phyloP scores from a whole-genome alignment of 2,329 filamentous ascomycete genomes.

The Pyricularia sp. region DNA sequence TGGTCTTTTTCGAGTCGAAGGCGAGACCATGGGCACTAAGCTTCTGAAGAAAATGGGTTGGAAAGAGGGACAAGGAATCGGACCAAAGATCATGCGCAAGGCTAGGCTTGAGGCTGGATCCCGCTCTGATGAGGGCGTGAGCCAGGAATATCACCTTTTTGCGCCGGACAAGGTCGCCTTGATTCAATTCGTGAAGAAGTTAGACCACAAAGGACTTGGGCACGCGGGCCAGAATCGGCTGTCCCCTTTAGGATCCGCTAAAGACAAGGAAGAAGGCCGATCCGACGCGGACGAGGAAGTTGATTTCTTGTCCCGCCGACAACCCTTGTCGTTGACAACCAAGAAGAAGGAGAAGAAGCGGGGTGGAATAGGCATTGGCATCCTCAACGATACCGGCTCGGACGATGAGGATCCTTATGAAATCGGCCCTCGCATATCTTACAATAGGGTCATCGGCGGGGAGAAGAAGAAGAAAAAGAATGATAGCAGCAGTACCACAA shows the following conservation, averaged over 20 bases:
- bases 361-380: constrained; percentile 72
- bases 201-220: constrained; percentile 58
- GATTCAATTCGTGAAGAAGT: constrained; percentile 52
- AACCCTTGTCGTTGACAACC: constrained; percentile 9
- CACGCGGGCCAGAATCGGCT: constrained; percentile 47
- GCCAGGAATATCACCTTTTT: constrained; percentile 47
- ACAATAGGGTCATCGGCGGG: constrained; percentile 67
- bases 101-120: constrained; percentile 50
- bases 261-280: constrained; percentile 17
- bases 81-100: constrained; percentile 66
- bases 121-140: background rate
- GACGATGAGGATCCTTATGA: constrained; percentile 94
- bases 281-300: constrained; percentile 34
- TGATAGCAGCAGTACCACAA: constrained; percentile 16
- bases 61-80: constrained; percentile 86
- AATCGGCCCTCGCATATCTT: constrained; percentile 79
- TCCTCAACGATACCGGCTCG: constrained; percentile 85
- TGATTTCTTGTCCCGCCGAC: constrained; percentile 15
- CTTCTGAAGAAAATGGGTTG: constrained; percentile 88
- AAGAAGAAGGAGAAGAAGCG: constrained; percentile 38
- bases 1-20: constrained; percentile 57
- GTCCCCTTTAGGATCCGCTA: constrained; percentile 17
- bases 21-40: constrained; percentile 78
- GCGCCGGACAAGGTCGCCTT: constrained; percentile 68
- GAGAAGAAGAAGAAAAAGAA: constrained; percentile 65